Evolutionary conservation across 2,329 filamentous ascomycete species (phyloP).

Genomic region (Sporothrix phasma): DNA sequence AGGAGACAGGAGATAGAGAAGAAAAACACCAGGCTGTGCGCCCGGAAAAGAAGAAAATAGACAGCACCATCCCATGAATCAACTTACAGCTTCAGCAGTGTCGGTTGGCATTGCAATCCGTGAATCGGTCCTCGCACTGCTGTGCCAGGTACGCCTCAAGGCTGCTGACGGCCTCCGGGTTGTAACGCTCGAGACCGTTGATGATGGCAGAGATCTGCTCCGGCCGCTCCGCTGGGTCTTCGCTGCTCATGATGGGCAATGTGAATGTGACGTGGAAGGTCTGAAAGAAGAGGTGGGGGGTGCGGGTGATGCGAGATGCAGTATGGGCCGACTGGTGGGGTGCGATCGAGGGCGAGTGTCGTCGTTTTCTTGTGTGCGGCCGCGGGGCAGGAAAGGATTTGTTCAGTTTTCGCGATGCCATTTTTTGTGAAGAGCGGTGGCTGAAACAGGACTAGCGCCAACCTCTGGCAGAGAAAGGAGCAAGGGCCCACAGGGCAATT

Average conservation of each 20-base stretch:
- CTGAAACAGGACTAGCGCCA: constrained; percentile 12
- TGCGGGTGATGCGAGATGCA: constrained; percentile 7
- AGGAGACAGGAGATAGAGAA: background rate
- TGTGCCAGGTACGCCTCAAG: constrained; percentile 92
- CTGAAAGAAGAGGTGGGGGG: background rate
- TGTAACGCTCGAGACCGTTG: constrained; percentile 95
- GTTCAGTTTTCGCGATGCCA: constrained; percentile 14
- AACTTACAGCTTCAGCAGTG: constrained; percentile 91
- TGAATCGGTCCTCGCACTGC: constrained; percentile 91
- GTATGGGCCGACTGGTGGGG: constrained; percentile 19
- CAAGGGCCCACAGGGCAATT: constrained; percentile 8
- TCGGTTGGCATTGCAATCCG: constrained; percentile 97
- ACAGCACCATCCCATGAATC: constrained; percentile 3
- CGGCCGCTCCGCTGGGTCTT: constrained; percentile 85
- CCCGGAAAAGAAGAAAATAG: constrained; percentile 8
- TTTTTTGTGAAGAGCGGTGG: constrained; percentile 19
- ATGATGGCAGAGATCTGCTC: constrained; percentile 89
- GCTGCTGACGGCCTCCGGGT: constrained; percentile 85
- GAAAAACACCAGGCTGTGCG: background rate
- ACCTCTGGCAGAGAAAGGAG: background rate
- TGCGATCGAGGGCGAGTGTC: background rate
- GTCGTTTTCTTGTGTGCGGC: constrained; percentile 5
- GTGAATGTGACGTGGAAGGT: background rate
- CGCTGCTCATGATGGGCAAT: constrained; percentile 51
- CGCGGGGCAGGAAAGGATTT: constrained; percentile 14